These are phyloP conservation scores for Triticum timopheevii DNA, from an alignment of 176 grass and related monocot species.

Conservation along the genomic window DNA sequence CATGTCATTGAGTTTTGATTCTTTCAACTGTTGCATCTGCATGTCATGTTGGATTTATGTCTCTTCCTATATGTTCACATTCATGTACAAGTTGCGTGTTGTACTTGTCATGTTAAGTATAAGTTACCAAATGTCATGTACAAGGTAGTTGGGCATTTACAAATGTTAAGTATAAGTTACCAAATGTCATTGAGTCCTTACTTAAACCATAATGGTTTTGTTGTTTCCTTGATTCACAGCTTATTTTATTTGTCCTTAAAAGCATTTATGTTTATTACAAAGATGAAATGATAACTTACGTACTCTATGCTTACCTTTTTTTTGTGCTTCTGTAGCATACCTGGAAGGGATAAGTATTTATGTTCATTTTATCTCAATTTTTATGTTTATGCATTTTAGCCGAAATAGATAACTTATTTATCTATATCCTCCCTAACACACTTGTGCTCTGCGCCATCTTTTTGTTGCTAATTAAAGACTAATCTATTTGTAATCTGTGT, in stretches of 20 bases:
- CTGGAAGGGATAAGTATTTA: constrained; percentile 12
- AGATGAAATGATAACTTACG: not conserved
- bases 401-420: constrained; percentile 10
- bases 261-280: not conserved
- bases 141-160: constrained; percentile 8
- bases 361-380: constrained; percentile 10
- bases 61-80: constrained; percentile 11
- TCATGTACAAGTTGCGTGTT: not conserved
- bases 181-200: not conserved
- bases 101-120: constrained; percentile 18
- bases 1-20: constrained; percentile 38
- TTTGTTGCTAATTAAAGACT: constrained; percentile 45
- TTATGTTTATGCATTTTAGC: constrained; percentile 5
- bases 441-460: not conserved
- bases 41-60: constrained; percentile 35
- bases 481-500: constrained; percentile 71
- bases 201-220: not conserved
- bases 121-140: not conserved
- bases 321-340: not conserved
- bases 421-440: not conserved
- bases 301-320: constrained; percentile 4
- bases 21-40: constrained; percentile 21
- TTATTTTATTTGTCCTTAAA: not conserved
- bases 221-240: constrained; percentile 15
- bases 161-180: constrained; percentile 15